Percentiles rank a stretch among this genome's conserved stretches.
Conservation (phyloP, 2,329 filamentous ascomycete species). For the Chaetoscypha palmicola region DNA sequence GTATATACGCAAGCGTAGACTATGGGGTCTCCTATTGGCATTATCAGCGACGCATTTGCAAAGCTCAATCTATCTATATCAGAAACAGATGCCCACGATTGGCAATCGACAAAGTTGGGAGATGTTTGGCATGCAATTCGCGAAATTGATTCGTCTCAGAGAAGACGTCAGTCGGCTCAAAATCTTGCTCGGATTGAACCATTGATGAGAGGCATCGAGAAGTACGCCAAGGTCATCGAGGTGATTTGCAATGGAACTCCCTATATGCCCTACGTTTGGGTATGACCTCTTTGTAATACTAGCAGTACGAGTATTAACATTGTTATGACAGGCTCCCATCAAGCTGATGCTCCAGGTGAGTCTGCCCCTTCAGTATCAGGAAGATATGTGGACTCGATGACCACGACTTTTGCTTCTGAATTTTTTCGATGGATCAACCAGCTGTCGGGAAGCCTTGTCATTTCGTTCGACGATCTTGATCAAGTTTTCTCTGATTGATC, state of each 20-base stretch:
- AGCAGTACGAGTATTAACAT: background rate
- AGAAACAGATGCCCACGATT: conserved; percentile 10
- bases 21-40: conserved; percentile 4
- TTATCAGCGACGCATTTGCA: conserved; percentile 11
- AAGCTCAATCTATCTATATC: conserved; percentile 10
- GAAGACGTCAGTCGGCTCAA: conserved; percentile 33
- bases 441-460: too few relatives aligned
- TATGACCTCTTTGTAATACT: background rate
- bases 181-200: conserved; percentile 39
- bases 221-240: conserved; percentile 37
- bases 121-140: conserved; percentile 33
- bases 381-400: background rate
- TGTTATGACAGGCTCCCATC: conserved; percentile 10
- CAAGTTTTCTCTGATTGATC: too few relatives aligned
- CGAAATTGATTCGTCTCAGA: conserved; percentile 36
- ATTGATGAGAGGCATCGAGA: conserved; percentile 35
- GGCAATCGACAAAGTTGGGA: conserved; percentile 29
- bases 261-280: conserved; percentile 40
- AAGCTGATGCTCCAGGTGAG: conserved; percentile 12
- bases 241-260: conserved; percentile 41
- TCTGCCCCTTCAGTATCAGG: background rate
- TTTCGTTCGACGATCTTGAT: too few relatives aligned
- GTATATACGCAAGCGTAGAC: too few relatives aligned
- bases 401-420: too few relatives aligned
- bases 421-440: too few relatives aligned